These are phyloP conservation scores for Puccinia horiana DNA, from an alignment of 1,284 basidiomycete species.

Conservation along the genomic window DNA sequence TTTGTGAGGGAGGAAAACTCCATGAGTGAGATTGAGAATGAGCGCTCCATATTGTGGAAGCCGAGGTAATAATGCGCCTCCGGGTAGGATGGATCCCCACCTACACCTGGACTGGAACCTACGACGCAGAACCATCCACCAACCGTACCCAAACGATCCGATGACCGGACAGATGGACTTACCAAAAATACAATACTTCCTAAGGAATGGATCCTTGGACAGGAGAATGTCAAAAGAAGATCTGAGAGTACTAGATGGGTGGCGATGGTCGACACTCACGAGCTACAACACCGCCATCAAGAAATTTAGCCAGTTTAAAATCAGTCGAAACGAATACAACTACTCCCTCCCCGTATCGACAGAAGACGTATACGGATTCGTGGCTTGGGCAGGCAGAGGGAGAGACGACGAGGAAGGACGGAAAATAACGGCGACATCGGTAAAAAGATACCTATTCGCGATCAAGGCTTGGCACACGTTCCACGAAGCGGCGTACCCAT, in stretches of 20 bases:
- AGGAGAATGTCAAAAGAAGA: neutral
- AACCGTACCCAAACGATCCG: no score
- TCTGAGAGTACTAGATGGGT: neutral
- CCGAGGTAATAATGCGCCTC: no score
- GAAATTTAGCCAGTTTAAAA: slow-evolving; percentile 1
- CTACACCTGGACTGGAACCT: no score
- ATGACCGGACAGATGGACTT: neutral
- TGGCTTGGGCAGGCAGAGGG: neutral
- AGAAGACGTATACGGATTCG: neutral
- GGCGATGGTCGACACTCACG: neutral
- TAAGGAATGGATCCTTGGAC: neutral
- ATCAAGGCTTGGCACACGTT: slow-evolving; percentile 8
- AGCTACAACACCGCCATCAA: slow-evolving; percentile 1
- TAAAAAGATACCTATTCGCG: slow-evolving; percentile 5
- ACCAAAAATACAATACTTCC: neutral
- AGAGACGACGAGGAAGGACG: neutral
- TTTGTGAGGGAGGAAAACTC: no score
- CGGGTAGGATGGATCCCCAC: no score
- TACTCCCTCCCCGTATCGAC: neutral
- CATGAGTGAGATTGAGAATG: no score
- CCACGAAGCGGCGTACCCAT: neutral
- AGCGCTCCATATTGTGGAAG: no score
- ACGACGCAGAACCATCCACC: no score
- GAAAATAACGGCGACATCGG: neutral
- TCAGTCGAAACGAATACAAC: neutral